Conservation (phyloP, 2,329 filamentous ascomycete species). For the Xylariaceae sp. region DNA sequence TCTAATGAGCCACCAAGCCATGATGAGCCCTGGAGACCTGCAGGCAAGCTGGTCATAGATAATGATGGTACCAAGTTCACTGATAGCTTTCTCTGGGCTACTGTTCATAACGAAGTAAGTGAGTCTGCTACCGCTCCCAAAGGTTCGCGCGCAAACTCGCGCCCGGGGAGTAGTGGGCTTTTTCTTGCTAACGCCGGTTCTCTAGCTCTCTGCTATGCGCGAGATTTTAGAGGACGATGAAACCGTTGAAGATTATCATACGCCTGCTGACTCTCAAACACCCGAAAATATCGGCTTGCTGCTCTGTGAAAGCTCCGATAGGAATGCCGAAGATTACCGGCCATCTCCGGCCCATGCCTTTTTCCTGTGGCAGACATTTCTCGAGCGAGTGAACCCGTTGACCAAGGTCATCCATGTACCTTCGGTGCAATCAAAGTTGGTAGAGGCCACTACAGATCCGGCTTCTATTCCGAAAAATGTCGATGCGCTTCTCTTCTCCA, state of each 20-base stretch:
- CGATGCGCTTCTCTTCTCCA: conserved; percentile 60
- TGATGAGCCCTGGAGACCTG: conserved; percentile 42
- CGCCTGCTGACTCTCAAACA: conserved; percentile 43
- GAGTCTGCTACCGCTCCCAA: background rate
- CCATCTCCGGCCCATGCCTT: conserved; percentile 64
- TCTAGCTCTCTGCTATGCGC: conserved; percentile 54
- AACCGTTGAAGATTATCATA: conserved; percentile 40
- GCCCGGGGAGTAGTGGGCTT: background rate
- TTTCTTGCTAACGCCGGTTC: background rate
- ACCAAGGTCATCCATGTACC: conserved; percentile 61
- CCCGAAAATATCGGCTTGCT: conserved; percentile 52
- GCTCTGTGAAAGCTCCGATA: conserved; percentile 40
- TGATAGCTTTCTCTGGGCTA: conserved; percentile 52
- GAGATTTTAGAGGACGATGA: conserved; percentile 55
- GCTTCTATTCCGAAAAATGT: conserved; percentile 52
- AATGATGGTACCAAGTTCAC: conserved; percentile 54
- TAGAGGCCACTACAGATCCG: conserved; percentile 58
- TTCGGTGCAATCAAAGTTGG: conserved; percentile 60
- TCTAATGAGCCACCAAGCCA: conserved; percentile 27
- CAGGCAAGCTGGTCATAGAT: conserved; percentile 53
- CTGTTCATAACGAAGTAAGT: conserved; percentile 54
- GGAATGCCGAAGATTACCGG: conserved; percentile 50
- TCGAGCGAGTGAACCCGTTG: conserved; percentile 67
- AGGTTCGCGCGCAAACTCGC: background rate
- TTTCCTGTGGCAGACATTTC: conserved; percentile 68